These are phyloP conservation scores for Calonectria pauciramosa DNA, from an alignment of 2,329 filamentous ascomycete genomes.

Conservation along the genomic window DNA sequence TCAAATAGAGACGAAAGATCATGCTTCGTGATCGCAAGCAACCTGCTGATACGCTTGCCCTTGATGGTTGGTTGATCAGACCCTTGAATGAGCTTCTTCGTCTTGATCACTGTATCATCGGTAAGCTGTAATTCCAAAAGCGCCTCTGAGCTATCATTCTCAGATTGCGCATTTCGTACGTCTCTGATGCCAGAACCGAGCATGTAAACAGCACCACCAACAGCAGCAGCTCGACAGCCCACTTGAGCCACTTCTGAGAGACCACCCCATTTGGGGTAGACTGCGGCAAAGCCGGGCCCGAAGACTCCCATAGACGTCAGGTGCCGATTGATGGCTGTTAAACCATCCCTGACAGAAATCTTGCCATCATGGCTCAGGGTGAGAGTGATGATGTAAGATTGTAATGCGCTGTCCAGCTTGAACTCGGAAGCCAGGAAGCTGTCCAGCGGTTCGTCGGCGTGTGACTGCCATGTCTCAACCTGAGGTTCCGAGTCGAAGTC, in stretches of 20 bases:
- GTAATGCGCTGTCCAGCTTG: conserved; percentile 76
- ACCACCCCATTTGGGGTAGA: conserved; percentile 95
- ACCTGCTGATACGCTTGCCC: conserved; percentile 63
- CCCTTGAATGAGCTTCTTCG: conserved; percentile 66
- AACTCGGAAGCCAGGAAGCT: conserved; percentile 74
- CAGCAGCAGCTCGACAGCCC: conserved; percentile 88
- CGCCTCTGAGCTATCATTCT: conserved; percentile 39
- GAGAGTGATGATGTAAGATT: conserved; percentile 74
- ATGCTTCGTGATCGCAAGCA: conserved; percentile 79
- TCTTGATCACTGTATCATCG: conserved; percentile 69
- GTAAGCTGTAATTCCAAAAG: conserved; percentile 65
- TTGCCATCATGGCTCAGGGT: conserved; percentile 79
- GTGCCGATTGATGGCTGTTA: conserved; percentile 83
- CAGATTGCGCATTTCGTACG: conserved; percentile 33
- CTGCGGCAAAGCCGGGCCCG: conserved; percentile 88
- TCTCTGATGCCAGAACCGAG: conserved; percentile 77
- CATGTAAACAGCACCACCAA: conserved; percentile 92
- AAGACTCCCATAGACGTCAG: conserved; percentile 89
- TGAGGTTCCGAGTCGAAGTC: conserved; percentile 74
- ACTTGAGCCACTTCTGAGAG: conserved; percentile 91
- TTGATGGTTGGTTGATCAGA: conserved; percentile 49
- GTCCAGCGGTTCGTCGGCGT: conserved; percentile 68
- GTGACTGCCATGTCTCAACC: conserved; percentile 69
- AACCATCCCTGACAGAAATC: conserved; percentile 73
- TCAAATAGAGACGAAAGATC: conserved; percentile 78